Base-by-base conservation (phyloP, 495 filamentous ascomycete genomes). In the Ascobolus immersus region DNA sequence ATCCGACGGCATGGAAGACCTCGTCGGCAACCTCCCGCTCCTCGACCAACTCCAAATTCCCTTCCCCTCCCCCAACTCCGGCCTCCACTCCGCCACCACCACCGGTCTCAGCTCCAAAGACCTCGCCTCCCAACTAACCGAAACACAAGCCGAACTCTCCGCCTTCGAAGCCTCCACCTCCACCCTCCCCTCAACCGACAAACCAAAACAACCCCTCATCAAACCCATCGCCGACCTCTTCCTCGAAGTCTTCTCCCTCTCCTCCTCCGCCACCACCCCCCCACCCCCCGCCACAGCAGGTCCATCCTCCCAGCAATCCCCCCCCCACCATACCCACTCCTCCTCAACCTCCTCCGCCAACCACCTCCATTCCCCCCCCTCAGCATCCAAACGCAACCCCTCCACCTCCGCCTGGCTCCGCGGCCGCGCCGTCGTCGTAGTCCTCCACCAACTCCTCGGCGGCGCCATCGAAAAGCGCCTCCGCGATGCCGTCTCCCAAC, bases 171-270 rank as follows among this genome's bases (percentile, higher is more conserved):
- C n/a, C n/a, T n/a, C n/a, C n/a, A n/a, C n/a, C n/a, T n/a, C n/a
- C n/a, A n/a, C n/a, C n/a, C n/a, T n/a, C n/a, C n/a, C n/a, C n/a
- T n/a, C n/a, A n/a, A n/a, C n/a, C 42, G 86, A 79, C 40, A 69
- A 72, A 37, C 78, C 90, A 43, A 58, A 79, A 0, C 78, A 90
- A 47, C 89, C 89, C 5, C 93, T 99, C 51, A 81, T 99, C 41
- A 94, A 91, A 47, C 89, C 89, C 5, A 91, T 99, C 40, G 93
- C 81, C 52, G 86, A 99, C 51, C 66, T 94, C 34, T 99, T 99
- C 52, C 69, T 94, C 24, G 89, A 94, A 55, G 63, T 78, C 8
- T 99, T 99, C 50, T 81, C 92, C 48, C 64, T 94, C 17, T 91
- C 91, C 47, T 68, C 71, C 19, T 82, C 80, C 12, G 91, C 81